A percentile compares a stretch with the other conserved stretches of the same genome.
These are phyloP conservation scores for Phialocephala sp. DNA, from an alignment of 2,329 filamentous ascomycete species.

Conservation along the genomic window DNA sequence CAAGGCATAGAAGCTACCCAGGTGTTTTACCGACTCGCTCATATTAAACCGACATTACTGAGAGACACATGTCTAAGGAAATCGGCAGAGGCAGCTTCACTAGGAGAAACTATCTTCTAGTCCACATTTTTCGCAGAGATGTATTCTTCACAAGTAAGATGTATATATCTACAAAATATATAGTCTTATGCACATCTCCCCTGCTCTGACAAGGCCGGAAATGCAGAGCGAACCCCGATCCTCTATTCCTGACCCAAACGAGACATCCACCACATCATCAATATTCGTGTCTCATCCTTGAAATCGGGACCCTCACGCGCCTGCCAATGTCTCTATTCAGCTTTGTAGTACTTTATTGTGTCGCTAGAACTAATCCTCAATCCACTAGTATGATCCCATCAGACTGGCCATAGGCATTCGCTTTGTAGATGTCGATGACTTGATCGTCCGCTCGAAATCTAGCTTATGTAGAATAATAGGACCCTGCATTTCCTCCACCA, in stretches of 20 bases:
- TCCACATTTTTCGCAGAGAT: no score
- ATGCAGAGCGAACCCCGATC: no score
- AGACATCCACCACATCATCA: neutral
- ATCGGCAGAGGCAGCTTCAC: no score
- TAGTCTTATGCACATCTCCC: neutral
- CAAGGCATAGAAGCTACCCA: neutral
- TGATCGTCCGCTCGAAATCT: neutral
- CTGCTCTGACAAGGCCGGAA: no score
- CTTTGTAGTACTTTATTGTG: neutral
- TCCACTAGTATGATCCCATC: neutral
- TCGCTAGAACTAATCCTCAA: neutral
- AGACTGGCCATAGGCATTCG: neutral
- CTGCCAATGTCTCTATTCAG: neutral
- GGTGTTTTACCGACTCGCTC: neutral
- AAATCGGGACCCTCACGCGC: neutral
- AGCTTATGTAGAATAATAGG: neutral
- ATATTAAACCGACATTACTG: neutral
- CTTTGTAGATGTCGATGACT: neutral
- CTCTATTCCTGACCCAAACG: neutral
- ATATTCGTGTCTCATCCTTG: neutral
- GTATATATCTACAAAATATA: no score
- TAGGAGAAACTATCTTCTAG: no score
- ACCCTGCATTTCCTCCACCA: neutral
- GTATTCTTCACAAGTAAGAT: no score
- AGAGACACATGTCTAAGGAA: neutral